Base-by-base conservation (phyloP, 352 stramenopile species). In the Pythium biforme region DNA sequence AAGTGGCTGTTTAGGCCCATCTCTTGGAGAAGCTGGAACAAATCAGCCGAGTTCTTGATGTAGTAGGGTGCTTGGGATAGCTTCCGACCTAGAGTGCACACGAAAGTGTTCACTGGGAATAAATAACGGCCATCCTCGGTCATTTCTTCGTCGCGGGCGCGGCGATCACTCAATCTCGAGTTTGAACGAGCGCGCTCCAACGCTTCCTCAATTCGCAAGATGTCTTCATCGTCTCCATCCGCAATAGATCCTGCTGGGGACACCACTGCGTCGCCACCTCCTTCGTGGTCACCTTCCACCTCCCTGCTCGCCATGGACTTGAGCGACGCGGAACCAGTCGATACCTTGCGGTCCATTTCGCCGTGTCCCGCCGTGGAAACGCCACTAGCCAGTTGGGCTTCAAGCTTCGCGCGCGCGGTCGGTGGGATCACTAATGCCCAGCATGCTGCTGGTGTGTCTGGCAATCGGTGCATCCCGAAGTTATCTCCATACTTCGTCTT, bases 11-110 rank as follows among this genome's bases (percentile, higher is more conserved):
- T 93, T 56, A 93, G 82, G 1, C 84, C 84, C 84, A 93, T 93
- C 39, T 93, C 84, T 59, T 93, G 84, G 52, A 93, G 61, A 20
- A 93, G 59, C 62, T 93, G 84, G 59, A 89, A 92, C 57, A 93
- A 69, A 77, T 93, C 84, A 3, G 81, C 84, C 17, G 84, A 91
- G 61, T 93, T 93, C 73, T 93, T 93, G 69, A 94, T 91, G 64
- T 77, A 94, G 65, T 94, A 94, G 8, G 86, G 84, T 40, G 86
- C 86, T 59, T 94, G 86, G 15, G 81, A 92, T 17, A 92, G 70
- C 56, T 94, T 94, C 39, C 84, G 75, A 6, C 86, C 83, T 33
- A 94, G 68, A 4, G 84, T 94, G 69, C 86, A 94, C 40, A 92
- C 84, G 54, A 94, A 94, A 4, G 86, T 92, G 41, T 92, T 91